Evolutionary conservation across 202 grass and related monocot genomes (phyloP), one percentile per base, ranked within the genome.

Genomic region (Saccharum hybrid): DNA sequence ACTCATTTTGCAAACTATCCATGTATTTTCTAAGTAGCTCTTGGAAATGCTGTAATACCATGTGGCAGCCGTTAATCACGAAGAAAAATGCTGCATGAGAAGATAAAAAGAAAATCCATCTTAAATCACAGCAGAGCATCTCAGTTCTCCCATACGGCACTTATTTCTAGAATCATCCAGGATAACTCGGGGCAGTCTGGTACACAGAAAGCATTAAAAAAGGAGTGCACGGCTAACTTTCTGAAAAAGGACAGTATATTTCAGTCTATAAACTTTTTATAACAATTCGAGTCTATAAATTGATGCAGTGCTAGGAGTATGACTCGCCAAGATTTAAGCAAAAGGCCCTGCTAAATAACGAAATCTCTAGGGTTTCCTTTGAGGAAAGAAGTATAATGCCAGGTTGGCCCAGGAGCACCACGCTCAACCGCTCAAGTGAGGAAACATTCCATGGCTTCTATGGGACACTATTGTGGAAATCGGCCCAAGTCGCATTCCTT

Each of bases 391-490:
- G 13, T 49, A 31, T 30, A 19, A 38, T 19, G 60, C 41, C 45
- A 22, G 36, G 46, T 42, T 37, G 77, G 36, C 62, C 28, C n/a
- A 26, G 63, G 13, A 81, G 21, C 16, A 7, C 11, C 49, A 80
- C 41, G 39, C 40, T 80, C 41, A 43, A 39, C 68, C 49, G 38
- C 31, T 80, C 62, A 57, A 21, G 15, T 18, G 12, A 4, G 23
- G 40, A 66, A 77, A 30, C 67, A 82, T 49, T 40, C 9, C 66
- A 72, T 45, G 73, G 54, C 48, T 73, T 86, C 66, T 28, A 30
- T 23, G 33, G 65, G 28, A 33, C 37, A 72, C 39, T 71, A n/a
- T 10, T 82, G 66, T 19, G 40, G 72, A 86, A 18, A 66, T 70
- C n/a, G 11, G 40, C 40, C 42, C 42, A 6, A 49, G 49, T 48